phyloP scores from a whole-genome alignment of 805 yeast species.

The Candida xyloterini region DNA sequence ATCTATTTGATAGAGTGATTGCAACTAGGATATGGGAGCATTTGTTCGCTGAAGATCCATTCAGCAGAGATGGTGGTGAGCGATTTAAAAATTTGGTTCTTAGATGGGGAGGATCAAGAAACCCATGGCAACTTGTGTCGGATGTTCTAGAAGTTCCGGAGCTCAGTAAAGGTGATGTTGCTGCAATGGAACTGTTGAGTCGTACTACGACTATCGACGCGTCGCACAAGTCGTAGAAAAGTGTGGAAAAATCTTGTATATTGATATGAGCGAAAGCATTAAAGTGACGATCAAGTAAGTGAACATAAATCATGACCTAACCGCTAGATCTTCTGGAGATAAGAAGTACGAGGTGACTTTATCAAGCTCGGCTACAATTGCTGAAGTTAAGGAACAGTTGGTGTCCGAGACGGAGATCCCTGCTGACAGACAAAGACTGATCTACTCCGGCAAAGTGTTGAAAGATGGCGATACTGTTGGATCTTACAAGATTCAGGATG shows the following conservation, averaged over 20 bases:
- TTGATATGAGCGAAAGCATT: constrained; percentile 18
- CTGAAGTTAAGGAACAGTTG: constrained; percentile 65
- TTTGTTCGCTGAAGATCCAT: constrained; percentile 68
- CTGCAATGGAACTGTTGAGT: constrained; percentile 63
- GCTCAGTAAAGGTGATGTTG: constrained; percentile 61
- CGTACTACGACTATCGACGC: constrained; percentile 8
- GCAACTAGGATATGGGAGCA: constrained; percentile 82
- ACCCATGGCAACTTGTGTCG: constrained; percentile 85
- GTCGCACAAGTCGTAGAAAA: constrained; percentile 5
- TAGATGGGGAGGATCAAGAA: constrained; percentile 91
- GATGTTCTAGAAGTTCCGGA: constrained; percentile 67
- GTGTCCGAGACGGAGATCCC: constrained; percentile 63
- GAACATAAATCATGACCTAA: constrained; percentile 1
- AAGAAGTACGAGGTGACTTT: constrained; percentile 69
- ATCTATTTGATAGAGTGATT: constrained; percentile 86
- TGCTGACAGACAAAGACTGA: constrained; percentile 78
- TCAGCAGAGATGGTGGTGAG: constrained; percentile 70
- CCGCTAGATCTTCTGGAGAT: constrained; percentile 57
- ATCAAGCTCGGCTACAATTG: constrained; percentile 52
- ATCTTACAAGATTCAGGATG: constrained; percentile 76
- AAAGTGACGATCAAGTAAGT: constrained; percentile 32
- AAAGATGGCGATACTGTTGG: constrained; percentile 77
- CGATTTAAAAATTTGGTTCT: constrained; percentile 66
- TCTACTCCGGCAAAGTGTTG: constrained; percentile 90
- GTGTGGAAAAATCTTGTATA: constrained; percentile 9